Evolutionary conservation across 306 rosid genomes (phyloP), one percentile per base, ranked within the genome.

Genomic region (Delonix regia): DNA sequence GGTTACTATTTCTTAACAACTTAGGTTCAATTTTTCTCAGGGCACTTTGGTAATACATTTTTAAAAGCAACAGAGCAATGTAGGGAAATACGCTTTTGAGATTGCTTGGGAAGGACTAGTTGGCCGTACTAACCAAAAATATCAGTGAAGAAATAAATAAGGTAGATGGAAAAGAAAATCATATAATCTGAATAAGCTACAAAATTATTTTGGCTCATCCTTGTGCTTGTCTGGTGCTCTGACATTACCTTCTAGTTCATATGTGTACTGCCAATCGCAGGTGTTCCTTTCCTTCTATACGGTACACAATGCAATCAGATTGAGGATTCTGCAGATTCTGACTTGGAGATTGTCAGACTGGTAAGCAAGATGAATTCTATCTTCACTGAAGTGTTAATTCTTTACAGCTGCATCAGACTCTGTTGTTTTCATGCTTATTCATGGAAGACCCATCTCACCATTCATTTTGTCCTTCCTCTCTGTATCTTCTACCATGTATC

Each of bases 241-340:
- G 82, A 80, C 71, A 60, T 76, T 60, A 34, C 60, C 78, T 81
- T 75, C 82, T 77, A 14, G 38, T 75, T 75, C 74, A 51, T 33
- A 18, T 48, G 53, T n/a, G 25, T 30, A 19, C 45, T 75, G 82
- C 45, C 72, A 25, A n/a, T 59, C 61, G 34, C 67, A 21, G 57
- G 42, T 53, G 30, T 80, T 79, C 69, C 64, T 69, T 9, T 76
- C 73, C 70, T 73, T 22, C 66, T 19, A 61, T 16, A 15, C 24
- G 49, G 79, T 56, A 42, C 13, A 42, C 41, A 15, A 24, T 19
- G 68, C 72, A n/a, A 51, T 72, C 73, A 69, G 69, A 63, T 55
- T 81, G 79, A 83, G 86, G 80, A 67, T 59, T 79, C 3, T 81
- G 78, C 56, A 76, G 59, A 64, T 67, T 71, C 82, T 84, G 73